Evolutionary conservation across 441 rosid species (phyloP).

Genomic region (Rhodomyrtus psidioides): DNA sequence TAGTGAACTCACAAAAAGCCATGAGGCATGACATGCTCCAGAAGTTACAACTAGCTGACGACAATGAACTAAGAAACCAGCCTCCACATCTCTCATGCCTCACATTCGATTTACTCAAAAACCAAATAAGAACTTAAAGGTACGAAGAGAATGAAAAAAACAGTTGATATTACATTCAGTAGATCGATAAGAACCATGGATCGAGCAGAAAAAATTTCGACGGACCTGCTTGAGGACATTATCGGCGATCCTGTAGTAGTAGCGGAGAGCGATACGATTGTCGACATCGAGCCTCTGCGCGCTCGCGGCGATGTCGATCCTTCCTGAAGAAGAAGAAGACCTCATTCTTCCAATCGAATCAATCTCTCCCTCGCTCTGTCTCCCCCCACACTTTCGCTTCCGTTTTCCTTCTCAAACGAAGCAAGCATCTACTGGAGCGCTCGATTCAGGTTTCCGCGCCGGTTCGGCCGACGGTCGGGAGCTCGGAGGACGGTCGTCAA

Average conservation of each 20-base stretch:
- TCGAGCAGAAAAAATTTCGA: neutral
- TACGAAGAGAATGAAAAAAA: neutral
- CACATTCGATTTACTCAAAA: neutral
- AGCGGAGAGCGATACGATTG: slow-evolving; percentile 65
- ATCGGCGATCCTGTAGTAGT: slow-evolving; percentile 80
- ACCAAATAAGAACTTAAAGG: neutral
- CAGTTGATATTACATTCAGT: neutral
- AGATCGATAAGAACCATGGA: neutral
- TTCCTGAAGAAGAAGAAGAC: slow-evolving; percentile 33
- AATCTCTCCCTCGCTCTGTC: slow-evolving; percentile 16
- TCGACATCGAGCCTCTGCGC: slow-evolving; percentile 70
- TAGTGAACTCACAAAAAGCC: neutral
- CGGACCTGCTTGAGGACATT: slow-evolving; percentile 85
- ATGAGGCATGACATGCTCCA: neutral
- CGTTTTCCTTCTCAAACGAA: neutral
- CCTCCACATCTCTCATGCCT: neutral
- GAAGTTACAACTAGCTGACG: neutral
- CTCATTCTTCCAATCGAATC: slow-evolving; percentile 20
- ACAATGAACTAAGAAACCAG: neutral
- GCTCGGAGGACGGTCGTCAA: slow-evolving; percentile 8
- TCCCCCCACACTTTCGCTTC: neutral
- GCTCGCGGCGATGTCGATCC: slow-evolving; percentile 59
- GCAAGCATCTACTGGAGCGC: neutral
- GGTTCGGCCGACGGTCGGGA: neutral
- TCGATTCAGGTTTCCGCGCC: neutral